These are phyloP conservation scores for Colletotrichum horii DNA, from an alignment of 2,329 filamentous ascomycete species.

Conservation along the genomic window DNA sequence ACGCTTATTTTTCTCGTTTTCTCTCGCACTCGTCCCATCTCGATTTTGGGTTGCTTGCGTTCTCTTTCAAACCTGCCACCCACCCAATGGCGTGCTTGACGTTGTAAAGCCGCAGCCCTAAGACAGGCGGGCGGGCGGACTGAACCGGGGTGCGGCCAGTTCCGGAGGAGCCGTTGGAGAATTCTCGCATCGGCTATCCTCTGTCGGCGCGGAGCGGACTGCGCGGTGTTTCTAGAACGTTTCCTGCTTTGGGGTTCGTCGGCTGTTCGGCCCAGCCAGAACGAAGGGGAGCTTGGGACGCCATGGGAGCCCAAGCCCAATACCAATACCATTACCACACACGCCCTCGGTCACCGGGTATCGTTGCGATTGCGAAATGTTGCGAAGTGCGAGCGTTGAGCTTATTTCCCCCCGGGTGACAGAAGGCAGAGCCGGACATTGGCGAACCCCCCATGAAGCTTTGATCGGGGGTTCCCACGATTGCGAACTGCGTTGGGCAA, in stretches of 20 bases:
- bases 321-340: background rate
- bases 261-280: background rate
- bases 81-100: background rate
- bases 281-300: background rate
- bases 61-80: slow-evolving; percentile 10
- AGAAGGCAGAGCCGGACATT: background rate
- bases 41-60: background rate
- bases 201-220: background rate
- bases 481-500: background rate
- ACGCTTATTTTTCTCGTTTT: background rate
- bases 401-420: background rate
- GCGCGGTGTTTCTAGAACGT: background rate
- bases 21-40: background rate
- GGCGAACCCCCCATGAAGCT: background rate
- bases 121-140: background rate
- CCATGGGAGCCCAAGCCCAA: background rate
- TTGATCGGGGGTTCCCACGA: slow-evolving; percentile 1
- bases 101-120: background rate
- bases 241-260: background rate
- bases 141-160: background rate
- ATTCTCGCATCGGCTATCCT: slow-evolving; percentile 6
- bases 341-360: background rate
- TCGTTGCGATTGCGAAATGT: background rate
- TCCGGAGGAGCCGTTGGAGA: slow-evolving; percentile 15
- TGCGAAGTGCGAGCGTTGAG: background rate